Evolutionary conservation across 805 yeast species (phyloP), one percentile per base, ranked within the genome.

Genomic region (Pichia membranifaciens): DNA sequence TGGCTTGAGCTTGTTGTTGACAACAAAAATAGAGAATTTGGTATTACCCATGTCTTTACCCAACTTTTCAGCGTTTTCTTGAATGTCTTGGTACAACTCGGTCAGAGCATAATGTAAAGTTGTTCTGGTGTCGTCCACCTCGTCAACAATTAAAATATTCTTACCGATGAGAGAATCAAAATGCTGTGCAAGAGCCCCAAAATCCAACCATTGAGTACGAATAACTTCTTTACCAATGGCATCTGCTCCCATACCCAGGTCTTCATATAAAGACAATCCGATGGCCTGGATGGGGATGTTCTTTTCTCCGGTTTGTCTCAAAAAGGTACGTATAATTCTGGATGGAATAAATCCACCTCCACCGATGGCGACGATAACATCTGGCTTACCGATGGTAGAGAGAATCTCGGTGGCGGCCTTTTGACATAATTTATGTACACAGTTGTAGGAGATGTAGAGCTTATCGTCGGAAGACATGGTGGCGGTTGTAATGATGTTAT

Each of bases 91-190:
- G 62, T 81, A 75, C 53, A 87, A 71, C 66, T 87, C 96, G 10
- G 79, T 71, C 35, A 87, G 76, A 2, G 95, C 95, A 60, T 87
- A 87, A 62, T 85, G 91, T 48, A 87, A 70, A 2, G 96, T 87
- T 45, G 96, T 87, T 73, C 96, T 83, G 21, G 95, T 86, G 63
- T 87, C 96, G 65, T 87, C 96, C 41, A 87, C 96, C 69, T 87
- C 96, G 65, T 87, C 96, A 32, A 87, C 93, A 58, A 87, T 85
- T 54, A 87, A 68, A 34, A 87, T 74, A 61, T 81, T 82, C 67
- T 87, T 87, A 56, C 95, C 95, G 49, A 87, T 82, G 52, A 87
- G 72, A 41, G 87, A 81, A 55, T 82, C 85, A 54, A 82, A 79
- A 66, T 82, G 87, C 65, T 79, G 73, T 43, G 73, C 75, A 45